These are phyloP conservation scores for Xylariales sp. DNA, from an alignment of 2,329 filamentous ascomycete genomes.

Conservation along the genomic window DNA sequence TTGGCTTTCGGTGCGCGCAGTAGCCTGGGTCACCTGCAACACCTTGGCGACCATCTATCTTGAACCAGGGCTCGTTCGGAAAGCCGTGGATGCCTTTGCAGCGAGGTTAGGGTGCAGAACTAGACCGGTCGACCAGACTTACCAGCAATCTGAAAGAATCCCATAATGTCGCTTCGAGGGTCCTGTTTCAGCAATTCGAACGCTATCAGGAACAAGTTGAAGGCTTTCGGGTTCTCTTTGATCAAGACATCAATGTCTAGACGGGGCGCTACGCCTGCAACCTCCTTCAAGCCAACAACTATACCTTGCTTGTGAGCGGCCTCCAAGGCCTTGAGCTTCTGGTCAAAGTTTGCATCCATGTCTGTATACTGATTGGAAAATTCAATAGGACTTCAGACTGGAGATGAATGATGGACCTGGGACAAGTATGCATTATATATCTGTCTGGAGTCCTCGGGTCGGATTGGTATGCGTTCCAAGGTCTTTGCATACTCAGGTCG, in stretches of 20 bases:
- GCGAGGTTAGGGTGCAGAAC: background rate
- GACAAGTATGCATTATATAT: no score
- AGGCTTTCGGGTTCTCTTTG: background rate
- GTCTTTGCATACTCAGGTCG: no score
- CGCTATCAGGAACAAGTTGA: conserved; percentile 2
- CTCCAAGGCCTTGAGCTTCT: background rate
- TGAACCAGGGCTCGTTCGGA: background rate
- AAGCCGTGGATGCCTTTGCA: background rate
- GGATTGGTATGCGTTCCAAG: no score
- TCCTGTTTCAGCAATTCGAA: background rate
- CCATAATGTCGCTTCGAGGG: background rate
- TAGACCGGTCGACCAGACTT: background rate
- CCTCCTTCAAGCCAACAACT: background rate
- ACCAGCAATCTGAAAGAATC: conserved; percentile 1
- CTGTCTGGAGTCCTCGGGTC: no score
- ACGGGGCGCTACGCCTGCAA: background rate
- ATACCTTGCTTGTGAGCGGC: background rate
- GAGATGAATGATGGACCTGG: no score
- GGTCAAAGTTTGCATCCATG: background rate
- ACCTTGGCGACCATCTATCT: background rate
- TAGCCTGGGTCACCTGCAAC: background rate
- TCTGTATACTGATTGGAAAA: no score
- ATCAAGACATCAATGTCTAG: conserved; percentile 1
- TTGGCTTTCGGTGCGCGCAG: background rate
- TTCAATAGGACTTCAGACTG: no score